phyloP scores from a whole-genome alignment of 768 basidiomycete genomes.

The Cystobasidium ongulense region DNA sequence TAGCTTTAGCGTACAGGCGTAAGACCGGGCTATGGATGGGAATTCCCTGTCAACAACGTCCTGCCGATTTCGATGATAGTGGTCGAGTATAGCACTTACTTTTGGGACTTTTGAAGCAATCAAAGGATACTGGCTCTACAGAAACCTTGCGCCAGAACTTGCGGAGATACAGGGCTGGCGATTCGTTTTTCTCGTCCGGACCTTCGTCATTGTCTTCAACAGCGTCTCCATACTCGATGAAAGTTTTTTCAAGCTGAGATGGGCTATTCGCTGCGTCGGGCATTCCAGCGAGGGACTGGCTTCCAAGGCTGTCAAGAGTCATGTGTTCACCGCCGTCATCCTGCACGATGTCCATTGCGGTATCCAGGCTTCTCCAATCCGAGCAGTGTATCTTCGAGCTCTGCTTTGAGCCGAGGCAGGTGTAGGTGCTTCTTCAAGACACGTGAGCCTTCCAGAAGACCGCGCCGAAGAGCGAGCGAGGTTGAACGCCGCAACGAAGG shows the following conservation, averaged over 20 bases:
- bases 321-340: background rate
- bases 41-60: background rate
- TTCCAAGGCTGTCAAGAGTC: background rate
- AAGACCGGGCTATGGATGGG: background rate
- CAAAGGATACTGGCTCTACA: background rate
- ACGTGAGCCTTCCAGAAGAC: too few species aligned
- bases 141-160: slow-evolving; percentile 27
- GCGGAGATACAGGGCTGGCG: slow-evolving; percentile 14
- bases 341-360: background rate
- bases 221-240: background rate
- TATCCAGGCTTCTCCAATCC: background rate
- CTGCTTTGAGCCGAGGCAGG: too few species aligned
- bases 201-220: background rate
- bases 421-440: too few species aligned
- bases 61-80: background rate
- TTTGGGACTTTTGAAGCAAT: background rate
- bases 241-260: background rate
- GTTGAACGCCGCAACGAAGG: too few species aligned
- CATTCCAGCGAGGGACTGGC: background rate
- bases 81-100: background rate
- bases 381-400: background rate
- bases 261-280: background rate
- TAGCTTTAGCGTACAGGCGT: slow-evolving; percentile 6
- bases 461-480: too few species aligned
- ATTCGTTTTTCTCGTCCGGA: background rate